These are phyloP conservation scores for Aspergillus hancockii DNA, from an alignment of 495 filamentous ascomycete species.

Conservation along the genomic window DNA sequence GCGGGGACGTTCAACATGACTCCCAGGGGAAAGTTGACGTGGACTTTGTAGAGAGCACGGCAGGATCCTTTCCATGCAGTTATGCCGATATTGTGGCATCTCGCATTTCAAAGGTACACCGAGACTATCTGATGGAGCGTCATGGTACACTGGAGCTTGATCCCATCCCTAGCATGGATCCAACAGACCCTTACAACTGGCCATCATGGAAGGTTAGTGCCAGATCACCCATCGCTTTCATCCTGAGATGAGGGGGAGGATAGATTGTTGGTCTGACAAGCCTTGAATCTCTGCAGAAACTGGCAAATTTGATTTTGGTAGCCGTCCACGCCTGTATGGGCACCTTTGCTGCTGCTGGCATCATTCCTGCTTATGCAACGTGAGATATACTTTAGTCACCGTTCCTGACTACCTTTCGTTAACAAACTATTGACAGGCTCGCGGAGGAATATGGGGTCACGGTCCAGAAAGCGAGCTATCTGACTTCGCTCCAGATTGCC, in stretches of 20 bases:
- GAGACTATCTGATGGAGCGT: conserved; percentile 52
- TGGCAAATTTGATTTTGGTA: conserved; percentile 52
- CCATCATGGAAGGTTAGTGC: conserved; percentile 53
- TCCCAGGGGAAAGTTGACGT: conserved; percentile 30
- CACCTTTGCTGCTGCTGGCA: conserved; percentile 55
- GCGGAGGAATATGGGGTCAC: conserved; percentile 40
- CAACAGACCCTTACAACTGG: conserved; percentile 60
- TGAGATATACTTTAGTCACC: background rate
- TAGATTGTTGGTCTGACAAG: conserved; percentile 1
- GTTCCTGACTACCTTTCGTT: background rate
- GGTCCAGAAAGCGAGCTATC: conserved; percentile 47
- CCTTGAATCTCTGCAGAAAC: conserved; percentile 42
- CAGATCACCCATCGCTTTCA: background rate
- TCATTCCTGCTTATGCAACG: conserved; percentile 50
- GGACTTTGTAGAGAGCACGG: conserved; percentile 37
- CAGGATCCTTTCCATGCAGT: conserved; percentile 26
- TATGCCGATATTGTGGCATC: conserved; percentile 34
- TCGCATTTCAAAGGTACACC: conserved; percentile 40
- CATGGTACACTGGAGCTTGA: conserved; percentile 58
- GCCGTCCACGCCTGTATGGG: conserved; percentile 58
- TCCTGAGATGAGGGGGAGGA: background rate
- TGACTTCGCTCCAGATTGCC: conserved; percentile 52
- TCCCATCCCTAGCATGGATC: conserved; percentile 49
- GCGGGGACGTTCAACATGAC: conserved; percentile 15
- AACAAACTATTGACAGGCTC: conserved; percentile 29